Evolutionary conservation across 139 green algal species (phyloP).

Genomic region (Tetradesmus lagerheimii): DNA sequence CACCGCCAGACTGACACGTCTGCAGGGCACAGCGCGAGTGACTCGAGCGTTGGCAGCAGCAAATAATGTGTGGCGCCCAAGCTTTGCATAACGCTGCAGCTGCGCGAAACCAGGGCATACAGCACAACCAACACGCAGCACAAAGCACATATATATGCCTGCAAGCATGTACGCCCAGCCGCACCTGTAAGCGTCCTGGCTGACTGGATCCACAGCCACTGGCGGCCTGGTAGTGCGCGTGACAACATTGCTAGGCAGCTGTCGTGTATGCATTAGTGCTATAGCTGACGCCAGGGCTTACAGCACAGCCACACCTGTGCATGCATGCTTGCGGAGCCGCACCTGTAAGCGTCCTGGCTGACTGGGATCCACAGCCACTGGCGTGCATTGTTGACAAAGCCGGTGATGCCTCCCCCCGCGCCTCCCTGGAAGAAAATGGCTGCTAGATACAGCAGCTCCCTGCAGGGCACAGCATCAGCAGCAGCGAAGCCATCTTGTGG

Average conservation of each 20-base stretch:
- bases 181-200: conserved; percentile 58
- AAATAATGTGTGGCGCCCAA: too few species aligned
- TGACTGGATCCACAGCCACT: conserved; percentile 85
- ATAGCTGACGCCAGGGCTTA: neutral
- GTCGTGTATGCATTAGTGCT: too few species aligned
- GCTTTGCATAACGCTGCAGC: too few species aligned
- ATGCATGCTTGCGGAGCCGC: neutral
- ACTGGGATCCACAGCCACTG: conserved; percentile 87
- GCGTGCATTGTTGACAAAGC: conserved; percentile 82
- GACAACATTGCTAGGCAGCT: neutral
- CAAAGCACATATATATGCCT: too few species aligned
- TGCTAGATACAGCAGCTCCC: conserved; percentile 53
- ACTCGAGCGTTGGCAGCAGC: too few species aligned
- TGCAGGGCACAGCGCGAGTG: conserved; percentile 10
- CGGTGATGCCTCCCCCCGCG: conserved; percentile 56
- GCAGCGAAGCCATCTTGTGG: too few species aligned
- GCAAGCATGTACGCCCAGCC: too few species aligned
- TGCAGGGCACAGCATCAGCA: neutral
- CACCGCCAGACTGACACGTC: conserved; percentile 77
- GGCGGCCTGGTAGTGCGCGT: too few species aligned
- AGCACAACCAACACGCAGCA: too few species aligned
- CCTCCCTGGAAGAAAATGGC: conserved; percentile 55
- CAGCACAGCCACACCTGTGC: neutral
- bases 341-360: conserved; percentile 62
- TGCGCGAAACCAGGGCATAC: too few species aligned